Evolutionary conservation across 768 basidiomycete genomes (phyloP), one percentile per base, ranked within the genome.

Genomic region (Hericium rajendrae): DNA sequence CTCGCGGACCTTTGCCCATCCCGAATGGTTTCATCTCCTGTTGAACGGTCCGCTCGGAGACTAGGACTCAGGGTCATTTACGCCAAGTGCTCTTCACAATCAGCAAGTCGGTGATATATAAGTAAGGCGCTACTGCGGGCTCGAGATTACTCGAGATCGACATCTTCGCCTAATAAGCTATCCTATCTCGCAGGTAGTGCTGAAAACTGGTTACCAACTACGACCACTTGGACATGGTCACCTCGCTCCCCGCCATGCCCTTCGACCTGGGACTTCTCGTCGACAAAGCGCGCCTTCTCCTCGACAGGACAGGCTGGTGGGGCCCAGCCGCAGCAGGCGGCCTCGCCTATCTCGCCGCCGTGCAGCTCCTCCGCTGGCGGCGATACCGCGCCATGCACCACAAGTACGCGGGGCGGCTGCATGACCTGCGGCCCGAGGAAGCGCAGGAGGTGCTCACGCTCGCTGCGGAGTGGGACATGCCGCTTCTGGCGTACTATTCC

Each of bases 401-500:
- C 3, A 46, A 16, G 13, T 46, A 46, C 43, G 43, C 43, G 16
- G 43, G 43, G n/a, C 16, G 43, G 43, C 9, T 16, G 13, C n/a
- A 46, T 10, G 20, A 9, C 16, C 43, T 46, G n/a, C 16, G 6
- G 43, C 43, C 43, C 43, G 20, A 3, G 43, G 43, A 46, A 16
- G 43, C 43, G 43, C 43, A 46, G 43, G 43, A 46, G 11, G 20
- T 46, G n/a, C 16, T 46, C n/a, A 46, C 9, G 43, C 43, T 46
- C n/a, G 16, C 43, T 0, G 11, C 13, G 12, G 43, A 46, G 15
- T 46, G 43, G 43, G 43, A 46, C 16, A 46, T 46, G 43, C 43
- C 43, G 15, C 16, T 62, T 15, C 55, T 81, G 2, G 49, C 74
- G 55, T 69, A 70, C 51, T 73, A 74, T 60, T 63, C 77, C 0